These are phyloP conservation scores for Xylaria sp. DNA, from an alignment of 2,329 filamentous ascomycete species.

Conservation along the genomic window DNA sequence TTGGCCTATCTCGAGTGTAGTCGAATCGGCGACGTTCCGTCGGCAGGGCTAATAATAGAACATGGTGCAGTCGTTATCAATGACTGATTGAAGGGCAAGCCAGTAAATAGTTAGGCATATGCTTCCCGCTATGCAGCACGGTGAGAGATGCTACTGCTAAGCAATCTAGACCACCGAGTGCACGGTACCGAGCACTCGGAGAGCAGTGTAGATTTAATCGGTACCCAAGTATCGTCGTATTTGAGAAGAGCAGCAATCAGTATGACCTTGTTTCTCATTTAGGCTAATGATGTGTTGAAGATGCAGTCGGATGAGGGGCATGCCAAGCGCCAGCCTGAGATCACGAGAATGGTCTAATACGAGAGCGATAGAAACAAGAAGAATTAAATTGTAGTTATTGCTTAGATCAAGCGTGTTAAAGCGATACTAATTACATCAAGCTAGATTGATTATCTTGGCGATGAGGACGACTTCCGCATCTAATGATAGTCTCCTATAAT, in stretches of 20 bases:
- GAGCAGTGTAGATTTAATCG: conserved; percentile 7
- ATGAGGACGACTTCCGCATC: not conserved
- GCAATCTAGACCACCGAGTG: conserved; percentile 6
- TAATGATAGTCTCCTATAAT: not conserved
- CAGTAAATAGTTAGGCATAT: not conserved
- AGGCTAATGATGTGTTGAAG: conserved; percentile 29
- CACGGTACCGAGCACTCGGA: conserved; percentile 22
- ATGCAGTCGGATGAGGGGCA: conserved; percentile 9
- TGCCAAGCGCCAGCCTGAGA: conserved; percentile 18
- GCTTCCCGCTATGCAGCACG: conserved; percentile 4
- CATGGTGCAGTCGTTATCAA: not conserved
- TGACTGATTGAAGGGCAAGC: conserved; percentile 4
- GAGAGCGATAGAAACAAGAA: not conserved
- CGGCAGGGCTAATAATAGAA: conserved; percentile 23
- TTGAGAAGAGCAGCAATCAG: not conserved
- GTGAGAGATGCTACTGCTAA: not conserved
- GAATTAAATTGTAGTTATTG: not conserved
- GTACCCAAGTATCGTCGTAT: not conserved
- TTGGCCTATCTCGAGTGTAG: not conserved
- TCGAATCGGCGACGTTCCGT: conserved; percentile 21
- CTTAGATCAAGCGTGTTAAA: not conserved
- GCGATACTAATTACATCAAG: not conserved
- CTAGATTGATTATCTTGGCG: not conserved
- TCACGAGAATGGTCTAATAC: not conserved
- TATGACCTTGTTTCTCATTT: conserved; percentile 19